phyloP scores from a whole-genome alignment of 371 early-diverging fungal genomes.

The Mortierella sp. region DNA sequence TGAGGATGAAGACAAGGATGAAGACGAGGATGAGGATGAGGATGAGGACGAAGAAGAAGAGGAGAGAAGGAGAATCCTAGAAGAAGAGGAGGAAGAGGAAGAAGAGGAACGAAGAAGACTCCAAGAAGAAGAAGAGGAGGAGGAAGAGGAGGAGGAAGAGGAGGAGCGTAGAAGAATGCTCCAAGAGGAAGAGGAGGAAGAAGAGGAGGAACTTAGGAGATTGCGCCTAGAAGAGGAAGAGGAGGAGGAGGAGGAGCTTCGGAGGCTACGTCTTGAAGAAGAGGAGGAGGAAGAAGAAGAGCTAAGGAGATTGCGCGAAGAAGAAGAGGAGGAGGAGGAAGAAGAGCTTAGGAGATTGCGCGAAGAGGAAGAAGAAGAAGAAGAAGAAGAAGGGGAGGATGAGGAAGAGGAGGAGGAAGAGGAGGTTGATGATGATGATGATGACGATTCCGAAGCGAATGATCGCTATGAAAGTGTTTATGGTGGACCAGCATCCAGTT shows the following conservation, averaged over 20 bases:
- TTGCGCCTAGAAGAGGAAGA: background rate
- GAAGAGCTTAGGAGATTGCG: background rate
- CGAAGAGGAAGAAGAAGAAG: background rate
- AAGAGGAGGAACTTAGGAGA: background rate
- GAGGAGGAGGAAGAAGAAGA: conserved; percentile 9
- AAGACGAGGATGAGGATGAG: background rate
- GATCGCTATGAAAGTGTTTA: background rate
- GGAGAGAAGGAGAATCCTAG: background rate
- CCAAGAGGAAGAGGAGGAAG: conserved; percentile 9
- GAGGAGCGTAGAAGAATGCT: background rate
- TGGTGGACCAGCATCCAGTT: no score
- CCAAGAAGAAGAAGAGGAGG: conserved; percentile 5
- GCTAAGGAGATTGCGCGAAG: background rate
- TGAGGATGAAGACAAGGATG: background rate
- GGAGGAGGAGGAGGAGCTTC: background rate
- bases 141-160: no score
- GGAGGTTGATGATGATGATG: background rate
- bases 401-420: background rate
- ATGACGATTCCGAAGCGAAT: background rate
- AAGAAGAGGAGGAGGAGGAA: background rate
- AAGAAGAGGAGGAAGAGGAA: background rate
- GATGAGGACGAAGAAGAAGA: background rate
- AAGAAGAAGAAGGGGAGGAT: background rate
- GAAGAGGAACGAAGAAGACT: background rate
- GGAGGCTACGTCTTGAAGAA: background rate